phyloP scores from a whole-genome alignment of 2,329 filamentous ascomycete genomes.

The Teratosphaeria viscida region DNA sequence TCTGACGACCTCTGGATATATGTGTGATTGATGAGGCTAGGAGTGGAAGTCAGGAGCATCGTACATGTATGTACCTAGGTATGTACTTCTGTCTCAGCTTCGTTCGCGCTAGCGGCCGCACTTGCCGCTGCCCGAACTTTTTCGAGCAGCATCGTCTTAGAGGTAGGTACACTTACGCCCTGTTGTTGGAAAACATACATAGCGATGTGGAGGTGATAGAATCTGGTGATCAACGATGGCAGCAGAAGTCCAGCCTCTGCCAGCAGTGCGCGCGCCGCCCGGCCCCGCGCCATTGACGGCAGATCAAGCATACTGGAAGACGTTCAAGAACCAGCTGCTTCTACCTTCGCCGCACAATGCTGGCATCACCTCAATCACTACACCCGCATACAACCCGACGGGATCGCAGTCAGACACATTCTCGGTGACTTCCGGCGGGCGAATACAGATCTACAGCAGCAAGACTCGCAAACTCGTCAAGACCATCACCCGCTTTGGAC shows the following conservation, averaged over 20 bases:
- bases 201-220: background rate
- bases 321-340: slow-evolving; percentile 83
- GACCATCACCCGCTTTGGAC: slow-evolving; percentile 76
- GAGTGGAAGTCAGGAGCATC: background rate
- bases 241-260: slow-evolving; percentile 70
- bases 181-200: background rate
- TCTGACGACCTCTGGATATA: background rate
- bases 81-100: too few relatives aligned
- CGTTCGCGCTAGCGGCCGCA: background rate
- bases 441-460: slow-evolving; percentile 87
- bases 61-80: background rate
- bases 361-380: slow-evolving; percentile 72
- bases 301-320: slow-evolving; percentile 93
- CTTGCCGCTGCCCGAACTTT: background rate
- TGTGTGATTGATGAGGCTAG: background rate
- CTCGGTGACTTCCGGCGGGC: slow-evolving; percentile 85
- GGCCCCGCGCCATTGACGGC: slow-evolving; percentile 75
- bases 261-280: slow-evolving; percentile 70
- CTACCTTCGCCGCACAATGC: slow-evolving; percentile 85
- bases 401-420: slow-evolving; percentile 54
- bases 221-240: slow-evolving; percentile 52
- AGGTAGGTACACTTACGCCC: background rate
- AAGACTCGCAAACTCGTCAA: slow-evolving; percentile 85
- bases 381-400: slow-evolving; percentile 27
- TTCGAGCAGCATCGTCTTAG: background rate